These are phyloP conservation scores for Komagataella phaffii DNA, from an alignment of 805 yeast genomes.

Conservation along the genomic window DNA sequence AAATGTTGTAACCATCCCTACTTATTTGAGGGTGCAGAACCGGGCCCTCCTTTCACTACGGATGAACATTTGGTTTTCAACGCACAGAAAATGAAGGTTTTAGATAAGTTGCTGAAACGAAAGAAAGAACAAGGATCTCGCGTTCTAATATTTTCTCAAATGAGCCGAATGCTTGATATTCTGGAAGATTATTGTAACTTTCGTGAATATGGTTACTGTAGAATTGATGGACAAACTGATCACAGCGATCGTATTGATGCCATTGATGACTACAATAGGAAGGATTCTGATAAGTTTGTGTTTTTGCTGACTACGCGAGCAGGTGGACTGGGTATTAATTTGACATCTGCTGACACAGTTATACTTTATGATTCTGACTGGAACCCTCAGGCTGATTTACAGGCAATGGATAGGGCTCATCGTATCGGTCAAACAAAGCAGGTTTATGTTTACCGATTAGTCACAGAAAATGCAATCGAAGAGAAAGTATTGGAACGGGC, in stretches of 20 bases:
- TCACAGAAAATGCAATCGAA: conserved; percentile 75
- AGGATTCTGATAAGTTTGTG: conserved; percentile 60
- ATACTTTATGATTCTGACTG: conserved; percentile 71
- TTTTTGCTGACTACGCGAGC: conserved; percentile 75
- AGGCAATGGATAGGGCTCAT: conserved; percentile 85
- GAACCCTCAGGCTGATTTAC: conserved; percentile 85
- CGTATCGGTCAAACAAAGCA: conserved; percentile 81
- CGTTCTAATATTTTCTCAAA: conserved; percentile 69
- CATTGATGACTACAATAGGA: conserved; percentile 80
- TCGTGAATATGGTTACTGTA: conserved; percentile 56
- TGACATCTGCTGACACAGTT: conserved; percentile 69
- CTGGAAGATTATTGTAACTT: conserved; percentile 68
- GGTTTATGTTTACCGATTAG: conserved; percentile 64
- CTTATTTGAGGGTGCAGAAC: conserved; percentile 87
- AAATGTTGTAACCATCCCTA: conserved; percentile 91
- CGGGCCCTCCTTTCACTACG: conserved; percentile 80
- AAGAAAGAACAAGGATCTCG: conserved; percentile 59
- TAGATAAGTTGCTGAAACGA: conserved; percentile 58
- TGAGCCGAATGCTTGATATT: conserved; percentile 73
- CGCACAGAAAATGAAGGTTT: conserved; percentile 56
- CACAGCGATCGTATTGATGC: conserved; percentile 65
- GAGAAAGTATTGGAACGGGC: conserved; percentile 76
- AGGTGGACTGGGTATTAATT: conserved; percentile 80
- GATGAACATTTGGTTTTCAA: conserved; percentile 73
- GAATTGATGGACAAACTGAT: conserved; percentile 78